Percentiles rank a stretch among this genome's conserved stretches.
These are phyloP conservation scores for Parachaetomium inaequale DNA, from an alignment of 495 filamentous ascomycete species.

Conservation along the genomic window DNA sequence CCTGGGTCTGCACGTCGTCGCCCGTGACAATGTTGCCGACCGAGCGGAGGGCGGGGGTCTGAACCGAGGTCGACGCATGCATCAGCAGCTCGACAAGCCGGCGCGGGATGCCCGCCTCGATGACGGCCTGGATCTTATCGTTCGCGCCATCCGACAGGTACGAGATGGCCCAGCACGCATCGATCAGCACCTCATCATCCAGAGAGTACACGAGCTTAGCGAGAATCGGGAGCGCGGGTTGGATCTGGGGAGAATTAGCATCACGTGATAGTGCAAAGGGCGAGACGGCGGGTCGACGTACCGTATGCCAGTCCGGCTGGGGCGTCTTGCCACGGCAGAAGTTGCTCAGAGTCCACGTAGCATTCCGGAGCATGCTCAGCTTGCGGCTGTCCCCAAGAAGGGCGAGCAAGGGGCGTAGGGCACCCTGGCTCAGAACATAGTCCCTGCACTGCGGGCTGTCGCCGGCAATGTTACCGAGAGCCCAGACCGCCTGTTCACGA, in stretches of 20 bases:
- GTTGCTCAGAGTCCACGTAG: conserved; percentile 99
- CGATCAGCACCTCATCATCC: conserved; percentile 97
- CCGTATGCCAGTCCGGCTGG: conserved; percentile 96
- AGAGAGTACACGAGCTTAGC: conserved; percentile 97
- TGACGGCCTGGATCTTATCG: conserved; percentile 99
- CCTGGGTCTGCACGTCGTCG: conserved; percentile 97
- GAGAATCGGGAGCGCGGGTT: conserved; percentile 92
- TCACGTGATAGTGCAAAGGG: conserved; percentile 19
- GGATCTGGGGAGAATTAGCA: conserved; percentile 60
- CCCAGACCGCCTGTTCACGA: conserved; percentile 98
- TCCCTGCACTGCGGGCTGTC: conserved; percentile 97
- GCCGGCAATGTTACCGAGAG: conserved; percentile 97
- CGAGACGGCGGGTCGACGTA: conserved; percentile 47
- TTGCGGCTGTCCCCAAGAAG: conserved; percentile 97
- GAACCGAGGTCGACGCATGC: conserved; percentile 98
- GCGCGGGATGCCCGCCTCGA: conserved; percentile 96
- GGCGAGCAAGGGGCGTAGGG: conserved; percentile 80
- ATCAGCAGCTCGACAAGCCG: conserved; percentile 96
- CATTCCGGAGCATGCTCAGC: conserved; percentile 98
- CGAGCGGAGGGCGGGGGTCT: conserved; percentile 94
- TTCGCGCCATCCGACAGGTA: conserved; percentile 99
- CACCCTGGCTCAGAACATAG: conserved; percentile 85
- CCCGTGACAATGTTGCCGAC: conserved; percentile 99
- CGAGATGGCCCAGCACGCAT: conserved; percentile 99
- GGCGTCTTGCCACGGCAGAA: conserved; percentile 99